Percentiles rank a stretch among this genome's conserved stretches.
phyloP scores from a whole-genome alignment of 345 rosid genomes.

The Sisymbrium irio region DNA sequence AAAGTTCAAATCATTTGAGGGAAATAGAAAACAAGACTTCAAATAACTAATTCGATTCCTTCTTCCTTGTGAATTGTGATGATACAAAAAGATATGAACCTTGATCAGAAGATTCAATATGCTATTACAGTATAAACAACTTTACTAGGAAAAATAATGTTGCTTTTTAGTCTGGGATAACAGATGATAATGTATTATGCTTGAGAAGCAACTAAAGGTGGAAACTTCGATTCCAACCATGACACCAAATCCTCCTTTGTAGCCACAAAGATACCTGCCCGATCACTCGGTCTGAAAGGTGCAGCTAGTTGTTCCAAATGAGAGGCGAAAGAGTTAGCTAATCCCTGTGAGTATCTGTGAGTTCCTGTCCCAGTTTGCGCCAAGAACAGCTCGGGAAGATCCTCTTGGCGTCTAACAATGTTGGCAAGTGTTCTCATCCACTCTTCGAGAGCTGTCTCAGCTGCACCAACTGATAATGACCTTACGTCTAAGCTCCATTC shows the following conservation, averaged over 20 bases:
- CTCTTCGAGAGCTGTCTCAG: slow-evolving; percentile 82
- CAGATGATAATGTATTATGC: slow-evolving; percentile 9
- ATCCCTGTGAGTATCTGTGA: slow-evolving; percentile 78
- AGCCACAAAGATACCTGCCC: slow-evolving; percentile 71
- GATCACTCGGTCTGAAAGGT: slow-evolving; percentile 70
- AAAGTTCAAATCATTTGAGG: slow-evolving; percentile 2
- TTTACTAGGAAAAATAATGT: slow-evolving; percentile 24
- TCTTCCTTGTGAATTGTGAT: slow-evolving; percentile 12
- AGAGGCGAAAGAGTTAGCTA: slow-evolving; percentile 67
- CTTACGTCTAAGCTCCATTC: slow-evolving; percentile 92
- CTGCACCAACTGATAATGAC: slow-evolving; percentile 83
- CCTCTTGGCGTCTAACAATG: slow-evolving; percentile 59
- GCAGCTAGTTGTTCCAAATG: slow-evolving; percentile 61
- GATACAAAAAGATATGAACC: slow-evolving; percentile 21
- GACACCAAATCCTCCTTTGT: slow-evolving; percentile 65
- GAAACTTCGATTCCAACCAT: slow-evolving; percentile 66
- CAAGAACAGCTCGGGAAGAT: slow-evolving; percentile 61
- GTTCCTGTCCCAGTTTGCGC: slow-evolving; percentile 88
- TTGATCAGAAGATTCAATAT: slow-evolving; percentile 20
- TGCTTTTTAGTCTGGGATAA: slow-evolving; percentile 17
- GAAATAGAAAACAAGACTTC: slow-evolving; percentile 18
- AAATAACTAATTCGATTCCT: slow-evolving; percentile 27
- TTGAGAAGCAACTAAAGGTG: slow-evolving; percentile 37
- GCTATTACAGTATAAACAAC: slow-evolving; percentile 30
- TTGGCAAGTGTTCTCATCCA: slow-evolving; percentile 76